These are phyloP conservation scores for Russula dissimulans DNA, from an alignment of 768 basidiomycete species.

Conservation along the genomic window DNA sequence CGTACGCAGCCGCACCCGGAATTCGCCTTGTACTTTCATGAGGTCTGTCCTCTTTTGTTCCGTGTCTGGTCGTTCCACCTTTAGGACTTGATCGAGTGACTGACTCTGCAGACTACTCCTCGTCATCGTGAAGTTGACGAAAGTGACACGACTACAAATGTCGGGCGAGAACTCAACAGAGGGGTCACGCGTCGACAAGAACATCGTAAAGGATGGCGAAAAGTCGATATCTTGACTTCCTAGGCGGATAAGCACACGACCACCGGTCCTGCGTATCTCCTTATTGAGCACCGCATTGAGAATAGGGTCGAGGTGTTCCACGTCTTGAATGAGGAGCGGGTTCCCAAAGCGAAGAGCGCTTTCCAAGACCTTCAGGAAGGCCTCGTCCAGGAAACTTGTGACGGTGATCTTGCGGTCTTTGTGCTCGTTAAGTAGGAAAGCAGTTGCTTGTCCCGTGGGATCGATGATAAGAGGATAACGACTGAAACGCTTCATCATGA, in stretches of 20 bases:
- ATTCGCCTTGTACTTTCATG: slow-evolving; percentile 98
- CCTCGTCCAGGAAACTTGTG: slow-evolving; percentile 97
- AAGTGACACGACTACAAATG: slow-evolving; percentile 94
- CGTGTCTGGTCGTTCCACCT: slow-evolving; percentile 93
- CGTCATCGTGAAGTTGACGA: slow-evolving; percentile 98
- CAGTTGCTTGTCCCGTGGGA: slow-evolving; percentile 94
- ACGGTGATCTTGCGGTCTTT: slow-evolving; percentile 94
- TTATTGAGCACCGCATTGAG: slow-evolving; percentile 95
- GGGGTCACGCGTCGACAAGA: slow-evolving; percentile 93
- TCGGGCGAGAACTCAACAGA: slow-evolving; percentile 98
- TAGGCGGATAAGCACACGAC: slow-evolving; percentile 91
- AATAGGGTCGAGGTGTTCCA: slow-evolving; percentile 95
- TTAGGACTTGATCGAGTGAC: slow-evolving; percentile 92
- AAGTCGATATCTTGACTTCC: slow-evolving; percentile 99
- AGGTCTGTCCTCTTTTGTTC: slow-evolving; percentile 93
- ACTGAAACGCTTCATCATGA: slow-evolving; percentile 97
- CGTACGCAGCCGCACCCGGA: slow-evolving; percentile 83
- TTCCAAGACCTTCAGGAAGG: slow-evolving; percentile 97
- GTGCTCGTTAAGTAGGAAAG: slow-evolving; percentile 91
- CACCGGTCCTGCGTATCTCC: slow-evolving; percentile 92
- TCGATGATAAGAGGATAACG: slow-evolving; percentile 97
- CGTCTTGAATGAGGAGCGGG: slow-evolving; percentile 93
- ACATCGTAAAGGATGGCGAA: slow-evolving; percentile 99
- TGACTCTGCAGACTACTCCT: slow-evolving; percentile 97
- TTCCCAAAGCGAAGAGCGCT: slow-evolving; percentile 99